Percentiles rank a stretch among this genome's conserved stretches.
Evolutionary conservation across 1,139 yeast species (phyloP).

Genomic region (Debaryomyces subglobosus): DNA sequence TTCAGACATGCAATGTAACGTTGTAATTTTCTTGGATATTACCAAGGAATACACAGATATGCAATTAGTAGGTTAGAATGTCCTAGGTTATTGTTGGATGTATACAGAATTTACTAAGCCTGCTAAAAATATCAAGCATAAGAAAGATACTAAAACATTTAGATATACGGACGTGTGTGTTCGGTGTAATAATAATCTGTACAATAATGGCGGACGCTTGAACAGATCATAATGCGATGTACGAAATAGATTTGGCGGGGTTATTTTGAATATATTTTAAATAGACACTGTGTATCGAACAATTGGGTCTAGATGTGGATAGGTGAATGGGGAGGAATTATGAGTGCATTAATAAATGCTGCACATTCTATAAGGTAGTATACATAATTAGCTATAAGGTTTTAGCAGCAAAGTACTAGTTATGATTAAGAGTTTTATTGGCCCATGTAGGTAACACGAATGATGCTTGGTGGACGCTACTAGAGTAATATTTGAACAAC

Average conservation of each 20-base stretch:
- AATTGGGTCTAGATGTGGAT: neutral
- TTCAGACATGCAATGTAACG: neutral
- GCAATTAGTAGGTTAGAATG: neutral
- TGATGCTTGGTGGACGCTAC: slow-evolving; percentile 71
- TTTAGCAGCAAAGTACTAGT: neutral
- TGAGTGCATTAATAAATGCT: neutral
- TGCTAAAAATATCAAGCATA: neutral
- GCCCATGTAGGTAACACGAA: slow-evolving; percentile 93
- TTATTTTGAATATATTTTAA: too few relatives aligned
- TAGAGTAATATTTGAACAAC: slow-evolving; percentile 72
- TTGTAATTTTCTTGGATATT: neutral
- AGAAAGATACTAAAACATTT: neutral
- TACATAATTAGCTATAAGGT: slow-evolving; percentile 1
- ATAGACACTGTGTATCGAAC: neutral
- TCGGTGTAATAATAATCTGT: too few relatives aligned
- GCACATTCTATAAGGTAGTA: neutral
- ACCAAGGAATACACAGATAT: neutral
- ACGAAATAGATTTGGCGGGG: neutral
- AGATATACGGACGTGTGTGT: neutral
- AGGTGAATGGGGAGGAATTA: neutral
- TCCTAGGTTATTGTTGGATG: neutral
- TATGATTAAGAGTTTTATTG: slow-evolving; percentile 25
- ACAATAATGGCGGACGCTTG: too few relatives aligned
- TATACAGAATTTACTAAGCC: neutral
- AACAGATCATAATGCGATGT: neutral